A percentile compares a stretch with the other conserved stretches of the same genome.
These are phyloP conservation scores for Lasiosphaeris hirsuta DNA, from an alignment of 495 filamentous ascomycete species.

Conservation along the genomic window DNA sequence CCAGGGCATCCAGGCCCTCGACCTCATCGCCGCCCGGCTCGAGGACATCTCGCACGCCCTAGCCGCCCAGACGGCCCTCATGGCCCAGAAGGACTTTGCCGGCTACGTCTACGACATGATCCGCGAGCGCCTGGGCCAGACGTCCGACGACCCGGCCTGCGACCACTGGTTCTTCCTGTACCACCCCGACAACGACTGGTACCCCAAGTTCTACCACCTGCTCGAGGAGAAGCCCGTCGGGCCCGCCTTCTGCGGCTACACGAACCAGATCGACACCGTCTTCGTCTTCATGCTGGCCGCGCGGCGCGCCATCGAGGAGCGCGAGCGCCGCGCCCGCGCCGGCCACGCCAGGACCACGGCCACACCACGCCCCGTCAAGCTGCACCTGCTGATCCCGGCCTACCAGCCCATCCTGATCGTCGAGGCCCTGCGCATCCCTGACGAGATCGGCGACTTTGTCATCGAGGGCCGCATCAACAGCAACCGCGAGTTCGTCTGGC, in stretches of 20 bases:
- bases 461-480: constrained; percentile 22
- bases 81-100: constrained; percentile 18
- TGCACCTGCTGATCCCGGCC: constrained; percentile 23
- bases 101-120: constrained; percentile 25
- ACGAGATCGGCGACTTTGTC: constrained; percentile 23
- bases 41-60: constrained; percentile 30
- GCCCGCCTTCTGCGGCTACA: constrained; percentile 21
- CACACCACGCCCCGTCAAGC: constrained; percentile 15
- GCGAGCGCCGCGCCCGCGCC: not conserved
- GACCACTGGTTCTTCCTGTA: constrained; percentile 24
- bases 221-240: constrained; percentile 21
- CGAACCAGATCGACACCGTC: constrained; percentile 25
- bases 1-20: constrained; percentile 56
- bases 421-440: constrained; percentile 20
- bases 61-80: constrained; percentile 19
- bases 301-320: constrained; percentile 7
- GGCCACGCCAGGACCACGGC: not conserved
- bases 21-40: constrained; percentile 52
- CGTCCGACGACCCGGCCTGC: constrained; percentile 5
- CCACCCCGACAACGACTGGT: constrained; percentile 25
- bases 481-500: constrained; percentile 21
- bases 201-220: constrained; percentile 22
- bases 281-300: constrained; percentile 26
- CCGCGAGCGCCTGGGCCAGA: constrained; percentile 20
- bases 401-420: constrained; percentile 22